These are phyloP conservation scores for Neoscytalidium dimidiatum DNA, from an alignment of 2,329 filamentous ascomycete genomes.

Conservation along the genomic window DNA sequence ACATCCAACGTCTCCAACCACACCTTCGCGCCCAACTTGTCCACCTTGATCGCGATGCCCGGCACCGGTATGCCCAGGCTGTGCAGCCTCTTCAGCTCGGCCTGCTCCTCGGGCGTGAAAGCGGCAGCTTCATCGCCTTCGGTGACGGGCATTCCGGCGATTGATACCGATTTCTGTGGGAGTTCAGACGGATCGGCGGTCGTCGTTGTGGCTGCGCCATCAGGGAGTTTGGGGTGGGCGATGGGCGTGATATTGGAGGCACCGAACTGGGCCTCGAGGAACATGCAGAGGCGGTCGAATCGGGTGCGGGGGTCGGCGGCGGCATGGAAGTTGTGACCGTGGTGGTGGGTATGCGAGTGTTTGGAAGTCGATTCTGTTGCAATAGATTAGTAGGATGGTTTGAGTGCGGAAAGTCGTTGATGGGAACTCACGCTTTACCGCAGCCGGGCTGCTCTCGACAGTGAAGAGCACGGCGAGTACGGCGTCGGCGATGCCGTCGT, in stretches of 20 bases:
- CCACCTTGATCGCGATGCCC: slow-evolving; percentile 81
- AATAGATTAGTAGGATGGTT: slow-evolving; percentile 52
- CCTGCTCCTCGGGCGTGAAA: slow-evolving; percentile 28
- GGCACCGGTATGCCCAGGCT: slow-evolving; percentile 87
- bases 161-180: slow-evolving; percentile 30
- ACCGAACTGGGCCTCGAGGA: slow-evolving; percentile 96
- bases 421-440: slow-evolving; percentile 76
- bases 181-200: slow-evolving; percentile 21
- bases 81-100: slow-evolving; percentile 76
- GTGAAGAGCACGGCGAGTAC: slow-evolving; percentile 90
- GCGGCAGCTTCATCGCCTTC: slow-evolving; percentile 22
- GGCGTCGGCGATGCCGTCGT: slow-evolving; percentile 96
- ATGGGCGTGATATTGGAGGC: slow-evolving; percentile 74
- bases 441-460: slow-evolving; percentile 90
- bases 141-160: neutral
- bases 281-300: slow-evolving; percentile 85
- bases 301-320: slow-evolving; percentile 72
- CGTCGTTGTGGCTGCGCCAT: slow-evolving; percentile 15
- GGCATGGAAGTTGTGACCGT: slow-evolving; percentile 70
- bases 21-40: slow-evolving; percentile 82
- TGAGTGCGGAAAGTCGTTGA: neutral
- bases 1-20: slow-evolving; percentile 93
- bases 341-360: slow-evolving; percentile 47
- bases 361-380: slow-evolving; percentile 48
- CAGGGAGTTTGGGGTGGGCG: slow-evolving; percentile 59